phyloP scores from a whole-genome alignment of 495 filamentous ascomycete genomes.

The Trichoderma parareesei region DNA sequence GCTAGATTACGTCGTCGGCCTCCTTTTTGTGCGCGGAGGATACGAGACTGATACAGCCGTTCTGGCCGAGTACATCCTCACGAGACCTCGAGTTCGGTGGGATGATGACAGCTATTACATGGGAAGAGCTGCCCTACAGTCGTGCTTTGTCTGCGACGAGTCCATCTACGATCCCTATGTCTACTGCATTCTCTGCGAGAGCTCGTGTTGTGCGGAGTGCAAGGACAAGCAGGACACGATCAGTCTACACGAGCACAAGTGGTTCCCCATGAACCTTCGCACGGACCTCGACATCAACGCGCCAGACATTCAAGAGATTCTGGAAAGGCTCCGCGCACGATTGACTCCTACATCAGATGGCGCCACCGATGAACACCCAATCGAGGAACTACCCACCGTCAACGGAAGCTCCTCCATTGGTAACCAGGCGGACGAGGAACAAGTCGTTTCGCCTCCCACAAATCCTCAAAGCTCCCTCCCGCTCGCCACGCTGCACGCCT shows the following conservation, averaged over 20 bases:
- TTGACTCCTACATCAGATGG: background rate
- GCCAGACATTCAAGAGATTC: background rate
- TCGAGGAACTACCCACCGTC: background rate
- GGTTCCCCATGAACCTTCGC: background rate
- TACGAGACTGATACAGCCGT: background rate
- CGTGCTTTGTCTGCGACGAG: background rate
- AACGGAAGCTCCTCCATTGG: background rate
- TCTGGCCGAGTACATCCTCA: background rate
- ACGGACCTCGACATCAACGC: background rate
- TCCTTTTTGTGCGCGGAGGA: background rate
- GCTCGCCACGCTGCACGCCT: constrained; percentile 2
- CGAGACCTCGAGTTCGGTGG: background rate
- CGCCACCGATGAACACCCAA: background rate
- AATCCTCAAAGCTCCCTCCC: background rate
- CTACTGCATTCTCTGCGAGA: background rate
- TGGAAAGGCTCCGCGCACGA: background rate
- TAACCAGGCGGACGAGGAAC: no score
- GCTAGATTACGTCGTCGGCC: background rate
- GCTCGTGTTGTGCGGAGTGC: background rate
- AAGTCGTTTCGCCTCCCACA: background rate
- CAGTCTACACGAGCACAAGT: background rate
- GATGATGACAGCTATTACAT: background rate
- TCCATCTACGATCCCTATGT: background rate
- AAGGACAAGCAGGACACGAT: background rate
- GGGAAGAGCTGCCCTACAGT: background rate